These are phyloP conservation scores for Diophrys appendiculata DNA, from an alignment of 73 alveolate genomes.

Conservation along the genomic window DNA sequence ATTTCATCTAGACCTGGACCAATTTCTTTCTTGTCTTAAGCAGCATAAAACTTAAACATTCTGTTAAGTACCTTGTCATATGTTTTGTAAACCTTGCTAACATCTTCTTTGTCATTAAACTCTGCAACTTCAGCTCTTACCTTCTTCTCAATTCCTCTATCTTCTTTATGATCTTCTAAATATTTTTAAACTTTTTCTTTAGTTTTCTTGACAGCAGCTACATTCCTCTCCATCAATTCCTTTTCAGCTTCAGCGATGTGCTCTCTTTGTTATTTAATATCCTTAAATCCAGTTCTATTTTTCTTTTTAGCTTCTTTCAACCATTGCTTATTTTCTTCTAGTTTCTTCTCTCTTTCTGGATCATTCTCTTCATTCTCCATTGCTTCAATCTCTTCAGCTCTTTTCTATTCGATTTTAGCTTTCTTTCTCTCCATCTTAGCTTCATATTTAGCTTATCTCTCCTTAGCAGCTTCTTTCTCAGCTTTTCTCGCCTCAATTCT, in stretches of 20 bases:
- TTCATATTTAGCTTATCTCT: conserved; percentile 21
- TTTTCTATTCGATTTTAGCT: conserved; percentile 13
- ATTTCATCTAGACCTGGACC: conserved; percentile 15
- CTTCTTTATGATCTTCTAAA: conserved; percentile 25
- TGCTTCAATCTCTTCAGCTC: conserved; percentile 10
- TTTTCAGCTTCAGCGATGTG: conserved; percentile 18
- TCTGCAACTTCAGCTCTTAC: conserved; percentile 42
- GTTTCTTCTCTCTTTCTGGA: conserved; percentile 9
- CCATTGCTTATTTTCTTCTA: conserved; percentile 17
- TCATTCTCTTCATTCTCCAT: conserved; percentile 28
- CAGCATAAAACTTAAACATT: conserved; percentile 42
- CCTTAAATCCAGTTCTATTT: conserved; percentile 21
- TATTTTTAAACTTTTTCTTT: conserved; percentile 44
- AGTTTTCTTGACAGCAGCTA: conserved; percentile 31
- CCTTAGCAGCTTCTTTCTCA: conserved; percentile 31
- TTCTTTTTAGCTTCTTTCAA: conserved; percentile 32
- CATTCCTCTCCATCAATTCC: conserved; percentile 17
- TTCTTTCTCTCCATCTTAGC: conserved; percentile 43
- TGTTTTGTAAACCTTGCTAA: conserved; percentile 2
- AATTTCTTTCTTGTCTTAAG: conserved; percentile 27
- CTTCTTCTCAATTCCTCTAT: conserved; percentile 36
- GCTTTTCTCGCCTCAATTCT: conserved; percentile 26
- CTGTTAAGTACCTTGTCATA: conserved; percentile 29
- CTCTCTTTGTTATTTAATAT: conserved; percentile 12
- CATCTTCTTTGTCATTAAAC: conserved; percentile 14